Conservation (phyloP, 768 basidiomycete species). For the Tylopilus intermedius region DNA sequence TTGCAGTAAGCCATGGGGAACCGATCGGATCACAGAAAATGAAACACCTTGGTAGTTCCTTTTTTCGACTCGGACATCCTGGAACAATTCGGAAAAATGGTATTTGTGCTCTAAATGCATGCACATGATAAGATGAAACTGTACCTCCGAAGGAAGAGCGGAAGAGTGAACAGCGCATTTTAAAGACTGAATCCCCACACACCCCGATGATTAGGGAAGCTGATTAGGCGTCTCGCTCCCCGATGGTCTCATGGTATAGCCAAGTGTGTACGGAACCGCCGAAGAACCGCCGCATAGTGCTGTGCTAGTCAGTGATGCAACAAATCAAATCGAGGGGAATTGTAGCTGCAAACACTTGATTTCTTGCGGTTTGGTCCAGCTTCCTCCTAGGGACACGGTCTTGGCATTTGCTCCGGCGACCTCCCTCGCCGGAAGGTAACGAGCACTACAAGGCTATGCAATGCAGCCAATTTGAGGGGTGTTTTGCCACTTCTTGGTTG, state of each 20-base stretch:
- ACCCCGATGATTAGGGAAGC: no score
- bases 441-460: background rate
- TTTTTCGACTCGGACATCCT: background rate
- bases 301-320: background rate
- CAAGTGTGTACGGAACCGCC: no score
- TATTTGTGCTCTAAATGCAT: background rate
- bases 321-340: background rate
- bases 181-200: no score
- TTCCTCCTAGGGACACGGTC: no score
- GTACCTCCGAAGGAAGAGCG: background rate
- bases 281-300: no score
- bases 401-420: background rate
- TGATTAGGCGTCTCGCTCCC: no score
- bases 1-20: background rate
- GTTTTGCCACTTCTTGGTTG: background rate
- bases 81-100: background rate
- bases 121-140: background rate
- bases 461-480: background rate
- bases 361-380: background rate
- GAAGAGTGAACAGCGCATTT: background rate
- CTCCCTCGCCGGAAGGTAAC: background rate
- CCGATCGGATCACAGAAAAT: no score
- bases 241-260: no score
- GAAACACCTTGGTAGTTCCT: background rate
- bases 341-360: background rate